Base-by-base conservation (phyloP, 805 yeast species). In the Myxozyma lipomycoides region DNA sequence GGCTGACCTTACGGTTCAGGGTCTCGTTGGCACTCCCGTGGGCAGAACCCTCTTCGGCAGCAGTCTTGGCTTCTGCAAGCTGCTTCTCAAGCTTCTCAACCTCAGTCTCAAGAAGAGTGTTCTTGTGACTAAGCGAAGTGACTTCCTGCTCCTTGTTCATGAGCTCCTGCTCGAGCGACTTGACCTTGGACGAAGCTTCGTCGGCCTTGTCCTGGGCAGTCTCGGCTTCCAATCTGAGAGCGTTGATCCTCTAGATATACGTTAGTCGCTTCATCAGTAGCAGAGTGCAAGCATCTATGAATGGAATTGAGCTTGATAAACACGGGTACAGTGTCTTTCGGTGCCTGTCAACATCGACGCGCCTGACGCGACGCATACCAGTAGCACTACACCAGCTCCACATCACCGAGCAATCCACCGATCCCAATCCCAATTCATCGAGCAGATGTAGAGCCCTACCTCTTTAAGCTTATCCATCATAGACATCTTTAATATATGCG, bases 131-230 rank as follows among this genome's bases (percentile, higher is more conserved):
- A 71, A 93, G 80, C 3, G 97, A 78, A 68, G 88, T 89, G 70
- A 93, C 88, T 70, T 87, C 93, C 76, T 93, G 91, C 70, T 93
- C 98, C 75, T 90, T 90, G 62, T 87, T 91, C 61, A 86, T 76
- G 67, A 79, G 78, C 67, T 88, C 95, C 74, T 91, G 97, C 72
- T 91, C 98, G 70, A 91, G 78, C 67, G 78, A 84, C 78, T 90
- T 93, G 74, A 86, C 81, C 70, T 82, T 83, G 58, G 77, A 81
- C 55, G 82, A 73, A 64, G 86, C 79, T 64, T 86, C 96, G 67
- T 93, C 98, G 55, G 93, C 83, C 77, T 89, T 87, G 70, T 88
- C 96, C 76, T 91, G 96, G 88, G 98, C 95, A 64, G 84, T 77
- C 76, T 93, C 98, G 61, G 96, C 91, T 69, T 93, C 98, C 65